These are phyloP conservation scores for Wickerhamiella sergipiensis DNA, from an alignment of 805 yeast species.

Conservation along the genomic window DNA sequence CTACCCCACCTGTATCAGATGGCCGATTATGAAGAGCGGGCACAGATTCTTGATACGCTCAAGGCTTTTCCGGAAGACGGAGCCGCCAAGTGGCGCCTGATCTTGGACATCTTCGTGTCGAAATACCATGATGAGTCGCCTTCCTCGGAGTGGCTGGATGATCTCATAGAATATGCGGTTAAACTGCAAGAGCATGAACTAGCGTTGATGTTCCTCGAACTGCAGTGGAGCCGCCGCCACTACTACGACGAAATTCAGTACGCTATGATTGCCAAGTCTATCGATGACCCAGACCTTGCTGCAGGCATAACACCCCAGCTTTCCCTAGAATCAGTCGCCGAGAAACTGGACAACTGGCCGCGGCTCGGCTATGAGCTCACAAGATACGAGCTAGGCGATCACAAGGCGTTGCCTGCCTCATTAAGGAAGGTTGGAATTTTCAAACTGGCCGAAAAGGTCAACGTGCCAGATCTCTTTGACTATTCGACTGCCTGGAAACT, in stretches of 20 bases:
- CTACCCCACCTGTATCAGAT: neutral
- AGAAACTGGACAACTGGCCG: constrained; percentile 6
- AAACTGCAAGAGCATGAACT: neutral
- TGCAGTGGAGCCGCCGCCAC: neutral
- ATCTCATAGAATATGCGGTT: neutral
- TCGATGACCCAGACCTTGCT: constrained; percentile 1
- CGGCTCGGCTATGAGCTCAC: constrained; percentile 5
- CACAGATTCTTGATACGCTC: neutral
- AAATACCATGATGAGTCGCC: neutral
- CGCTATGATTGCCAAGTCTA: neutral
- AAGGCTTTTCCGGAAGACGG: neutral
- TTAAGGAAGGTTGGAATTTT: constrained; percentile 10
- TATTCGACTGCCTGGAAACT: constrained; percentile 48
- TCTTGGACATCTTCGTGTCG: neutral
- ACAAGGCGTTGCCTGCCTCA: neutral
- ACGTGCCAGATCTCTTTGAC: constrained; percentile 5
- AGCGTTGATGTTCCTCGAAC: neutral
- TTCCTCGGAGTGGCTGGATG: neutral
- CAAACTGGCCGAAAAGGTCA: constrained; percentile 5
- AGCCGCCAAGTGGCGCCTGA: neutral
- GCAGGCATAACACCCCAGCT: neutral
- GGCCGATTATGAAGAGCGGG: neutral
- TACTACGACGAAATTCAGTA: neutral
- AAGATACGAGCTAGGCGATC: neutral
- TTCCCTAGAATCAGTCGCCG: neutral